Conservation (phyloP, 345 rosid species). For the Aquilaria sinensis region DNA sequence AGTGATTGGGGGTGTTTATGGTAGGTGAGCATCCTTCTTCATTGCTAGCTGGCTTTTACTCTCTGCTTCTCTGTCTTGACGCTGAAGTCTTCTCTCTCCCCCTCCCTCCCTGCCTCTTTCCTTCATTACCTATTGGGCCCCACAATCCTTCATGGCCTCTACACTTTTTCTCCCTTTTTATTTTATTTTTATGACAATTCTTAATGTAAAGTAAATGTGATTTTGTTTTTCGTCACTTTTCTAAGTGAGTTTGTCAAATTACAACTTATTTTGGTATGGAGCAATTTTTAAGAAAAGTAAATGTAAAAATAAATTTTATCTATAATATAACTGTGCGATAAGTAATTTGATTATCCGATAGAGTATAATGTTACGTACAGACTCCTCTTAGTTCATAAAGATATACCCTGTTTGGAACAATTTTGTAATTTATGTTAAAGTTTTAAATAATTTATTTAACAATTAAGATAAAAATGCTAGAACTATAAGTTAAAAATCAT, state of each 20-base stretch:
- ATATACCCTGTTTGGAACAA: too few species aligned
- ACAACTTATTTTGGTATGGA: not conserved
- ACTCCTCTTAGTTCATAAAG: too few species aligned
- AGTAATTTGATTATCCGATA: too few species aligned
- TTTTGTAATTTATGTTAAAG: too few species aligned
- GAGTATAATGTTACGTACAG: too few species aligned
- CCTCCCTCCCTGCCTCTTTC: conserved; percentile 6
- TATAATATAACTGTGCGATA: too few species aligned
- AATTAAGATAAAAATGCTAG: too few species aligned
- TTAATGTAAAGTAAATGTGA: not conserved
- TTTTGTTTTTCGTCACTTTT: too few species aligned
- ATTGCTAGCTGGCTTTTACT: conserved; percentile 71
- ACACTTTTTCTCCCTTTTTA: not conserved
- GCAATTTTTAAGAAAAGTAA: too few species aligned
- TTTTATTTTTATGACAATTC: not conserved
- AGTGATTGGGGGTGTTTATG: conserved; percentile 16
- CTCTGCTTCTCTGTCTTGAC: conserved; percentile 35
- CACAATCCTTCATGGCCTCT: not conserved
- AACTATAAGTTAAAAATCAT: too few species aligned
- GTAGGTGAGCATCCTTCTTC: conserved; percentile 51
- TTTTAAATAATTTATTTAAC: too few species aligned
- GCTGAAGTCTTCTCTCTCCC: conserved; percentile 36
- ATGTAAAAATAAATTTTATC: too few species aligned
- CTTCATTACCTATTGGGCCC: conserved; percentile 11
- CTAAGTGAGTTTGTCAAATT: not conserved